Percentiles rank a stretch among this genome's conserved stretches.
phyloP scores from a whole-genome alignment of 208 protist genomes.

The Leishmania mexicana region DNA sequence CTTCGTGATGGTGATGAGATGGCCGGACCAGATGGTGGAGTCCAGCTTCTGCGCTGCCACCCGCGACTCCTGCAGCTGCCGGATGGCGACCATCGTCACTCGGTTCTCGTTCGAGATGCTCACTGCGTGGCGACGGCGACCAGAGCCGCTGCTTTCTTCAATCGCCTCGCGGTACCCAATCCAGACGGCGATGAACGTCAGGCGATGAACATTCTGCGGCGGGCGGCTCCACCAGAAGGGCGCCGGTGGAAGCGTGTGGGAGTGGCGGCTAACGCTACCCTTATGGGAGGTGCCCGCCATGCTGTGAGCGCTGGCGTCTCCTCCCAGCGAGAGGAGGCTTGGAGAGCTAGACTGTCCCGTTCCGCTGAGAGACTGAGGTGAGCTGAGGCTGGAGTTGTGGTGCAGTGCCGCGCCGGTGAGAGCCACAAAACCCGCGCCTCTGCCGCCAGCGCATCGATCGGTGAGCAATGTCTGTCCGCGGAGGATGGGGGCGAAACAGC shows the following conservation, averaged over 20 bases:
- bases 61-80: conserved; percentile 38
- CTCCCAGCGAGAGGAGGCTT: conserved; percentile 1
- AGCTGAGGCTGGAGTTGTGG: conserved; percentile 10
- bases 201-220: conserved; percentile 65
- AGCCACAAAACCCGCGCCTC: conserved; percentile 3
- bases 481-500: conserved; percentile 62
- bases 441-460: conserved; percentile 15
- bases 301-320: conserved; percentile 22
- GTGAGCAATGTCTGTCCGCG: conserved; percentile 45
- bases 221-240: conserved; percentile 62
- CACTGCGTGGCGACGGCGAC: conserved; percentile 40
- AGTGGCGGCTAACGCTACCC: conserved; percentile 15
- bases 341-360: not conserved
- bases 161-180: conserved; percentile 47
- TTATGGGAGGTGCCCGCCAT: conserved; percentile 4
- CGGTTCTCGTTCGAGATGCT: conserved; percentile 57
- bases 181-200: conserved; percentile 67
- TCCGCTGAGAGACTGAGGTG: conserved; percentile 23
- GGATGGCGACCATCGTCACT: conserved; percentile 36
- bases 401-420: not conserved
- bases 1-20: conserved; percentile 64
- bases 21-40: conserved; percentile 53
- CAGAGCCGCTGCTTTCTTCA: conserved; percentile 46
- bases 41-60: conserved; percentile 33
- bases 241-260: conserved; percentile 13